Evolutionary conservation across 495 filamentous ascomycete species (phyloP).

Genomic region (Mytilinidion resinicola): DNA sequence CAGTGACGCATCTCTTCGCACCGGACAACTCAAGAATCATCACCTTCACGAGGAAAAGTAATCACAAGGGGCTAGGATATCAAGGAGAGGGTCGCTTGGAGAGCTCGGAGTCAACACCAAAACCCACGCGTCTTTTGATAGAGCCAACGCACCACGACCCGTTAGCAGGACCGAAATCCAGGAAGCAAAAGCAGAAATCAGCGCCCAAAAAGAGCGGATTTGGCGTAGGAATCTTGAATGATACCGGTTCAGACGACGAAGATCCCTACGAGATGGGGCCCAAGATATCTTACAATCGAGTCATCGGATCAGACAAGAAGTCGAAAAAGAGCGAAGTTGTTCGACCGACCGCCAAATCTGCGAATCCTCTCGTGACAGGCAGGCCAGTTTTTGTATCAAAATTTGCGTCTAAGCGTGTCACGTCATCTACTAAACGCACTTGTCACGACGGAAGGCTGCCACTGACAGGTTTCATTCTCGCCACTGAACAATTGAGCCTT

Average conservation of each 20-base stretch:
- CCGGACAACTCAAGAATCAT: constrained; percentile 78
- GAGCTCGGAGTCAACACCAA: too few relatives aligned
- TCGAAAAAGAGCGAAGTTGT: constrained; percentile 49
- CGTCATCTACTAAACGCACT: constrained; percentile 57
- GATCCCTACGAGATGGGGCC: constrained; percentile 92
- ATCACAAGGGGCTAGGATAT: constrained; percentile 78
- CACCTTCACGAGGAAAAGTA: constrained; percentile 64
- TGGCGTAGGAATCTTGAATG: constrained; percentile 85
- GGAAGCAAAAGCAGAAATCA: constrained; percentile 17
- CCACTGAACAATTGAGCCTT: constrained; percentile 46
- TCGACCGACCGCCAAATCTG: constrained; percentile 37
- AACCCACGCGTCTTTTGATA: too few relatives aligned
- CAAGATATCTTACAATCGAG: constrained; percentile 79
- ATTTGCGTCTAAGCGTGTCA: constrained; percentile 54
- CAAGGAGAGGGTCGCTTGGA: constrained; percentile 50
- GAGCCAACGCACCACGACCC: background rate
- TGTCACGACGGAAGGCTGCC: constrained; percentile 87
- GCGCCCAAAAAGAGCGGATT: constrained; percentile 52
- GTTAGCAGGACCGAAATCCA: background rate
- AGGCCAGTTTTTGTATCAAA: constrained; percentile 77
- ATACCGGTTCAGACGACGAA: constrained; percentile 95
- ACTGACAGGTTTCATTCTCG: constrained; percentile 77
- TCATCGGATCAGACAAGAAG: constrained; percentile 81
- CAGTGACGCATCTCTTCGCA: constrained; percentile 70
- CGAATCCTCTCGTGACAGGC: constrained; percentile 59